Evolutionary conservation across 179 eudicot genomes (phyloP).

Genomic region (Drosera spatulata): DNA sequence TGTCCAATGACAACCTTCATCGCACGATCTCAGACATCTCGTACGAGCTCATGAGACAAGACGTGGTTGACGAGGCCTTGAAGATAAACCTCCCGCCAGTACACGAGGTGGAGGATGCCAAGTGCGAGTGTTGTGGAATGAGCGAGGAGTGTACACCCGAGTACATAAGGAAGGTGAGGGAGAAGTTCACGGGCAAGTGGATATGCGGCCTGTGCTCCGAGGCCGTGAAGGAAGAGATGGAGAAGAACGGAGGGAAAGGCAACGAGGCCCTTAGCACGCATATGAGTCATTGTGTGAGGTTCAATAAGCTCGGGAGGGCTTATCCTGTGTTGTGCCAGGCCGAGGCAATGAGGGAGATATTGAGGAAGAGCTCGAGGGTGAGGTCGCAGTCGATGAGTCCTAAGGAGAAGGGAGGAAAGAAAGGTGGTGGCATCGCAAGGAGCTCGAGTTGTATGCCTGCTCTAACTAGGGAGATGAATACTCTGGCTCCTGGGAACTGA

Average conservation of each 20-base stretch:
- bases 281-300: too few relatives aligned
- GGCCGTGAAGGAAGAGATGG: slow-evolving; percentile 82
- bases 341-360: too few relatives aligned
- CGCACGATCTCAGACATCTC: slow-evolving; percentile 56
- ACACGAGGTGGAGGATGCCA: slow-evolving; percentile 62
- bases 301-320: too few relatives aligned
- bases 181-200: slow-evolving; percentile 53
- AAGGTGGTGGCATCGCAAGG: slow-evolving; percentile 47
- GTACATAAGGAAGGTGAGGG: slow-evolving; percentile 49
- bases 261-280: too few relatives aligned
- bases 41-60: slow-evolving; percentile 32
- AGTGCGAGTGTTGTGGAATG: slow-evolving; percentile 90
- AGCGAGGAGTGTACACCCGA: slow-evolving; percentile 82
- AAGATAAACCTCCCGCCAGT: slow-evolving; percentile 29
- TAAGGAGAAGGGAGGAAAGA: slow-evolving; percentile 8
- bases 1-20: slow-evolving; percentile 18
- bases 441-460: slow-evolving; percentile 84
- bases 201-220: slow-evolving; percentile 79
- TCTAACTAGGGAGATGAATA: slow-evolving; percentile 37
- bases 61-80: slow-evolving; percentile 12
- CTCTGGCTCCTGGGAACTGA: slow-evolving; percentile 13
- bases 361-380: too few relatives aligned
- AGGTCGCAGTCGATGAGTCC: too few relatives aligned
- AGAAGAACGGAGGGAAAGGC: slow-evolving; percentile 43
- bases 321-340: too few relatives aligned